Base-by-base conservation (phyloP, 2,329 filamentous ascomycete species). In the Fusarium foetens region DNA sequence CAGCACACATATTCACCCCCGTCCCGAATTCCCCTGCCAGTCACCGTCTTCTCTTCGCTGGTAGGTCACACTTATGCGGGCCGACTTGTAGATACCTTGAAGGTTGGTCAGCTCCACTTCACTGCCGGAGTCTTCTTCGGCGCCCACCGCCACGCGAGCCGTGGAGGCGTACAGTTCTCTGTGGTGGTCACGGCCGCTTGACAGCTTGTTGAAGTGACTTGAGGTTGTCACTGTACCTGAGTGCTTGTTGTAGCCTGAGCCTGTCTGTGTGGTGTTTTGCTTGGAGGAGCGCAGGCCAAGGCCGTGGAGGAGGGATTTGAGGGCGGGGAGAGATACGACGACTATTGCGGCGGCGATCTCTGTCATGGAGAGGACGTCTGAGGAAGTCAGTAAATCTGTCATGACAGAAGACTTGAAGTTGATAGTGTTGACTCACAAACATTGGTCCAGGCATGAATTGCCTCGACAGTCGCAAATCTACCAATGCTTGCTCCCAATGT, bases 401-500 rank as follows among this genome's bases (percentile, higher is more conserved):
- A 25, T 25, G 25, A 25, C 25, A 1, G 25, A 25, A 25, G 25
- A 25, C 25, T 25, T 25, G 25, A 25, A 25, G 25, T 25, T 25
- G 25, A 25, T 25, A 1, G 1, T 25, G 25, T 25, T 25, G 21
- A 70, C 73, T 52, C 38, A 75, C 72, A 75, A 41, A 75, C 73
- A 29, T 75, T 75, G n/a, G 73, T 75, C 73, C 73, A 75, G 9
- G 73, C 72, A 5, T 74, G 72, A 3, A 75, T 75, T 16, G 62
- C 60, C n/a, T 75, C 67, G 9, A 75, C 45, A 2, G 73, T 75
- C 6, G 73, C 58, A 45, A 74, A 75, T 41, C 73, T 36, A 3
- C 63, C 67, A 6, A 75, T 55, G 11, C 70, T 75, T 39, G 73
- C 70, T 38, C 58, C 67, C 0, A 75, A n/a, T 3, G 73, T 75